phyloP scores from a whole-genome alignment of 306 rosid genomes.

The Acacia acuminata region DNA sequence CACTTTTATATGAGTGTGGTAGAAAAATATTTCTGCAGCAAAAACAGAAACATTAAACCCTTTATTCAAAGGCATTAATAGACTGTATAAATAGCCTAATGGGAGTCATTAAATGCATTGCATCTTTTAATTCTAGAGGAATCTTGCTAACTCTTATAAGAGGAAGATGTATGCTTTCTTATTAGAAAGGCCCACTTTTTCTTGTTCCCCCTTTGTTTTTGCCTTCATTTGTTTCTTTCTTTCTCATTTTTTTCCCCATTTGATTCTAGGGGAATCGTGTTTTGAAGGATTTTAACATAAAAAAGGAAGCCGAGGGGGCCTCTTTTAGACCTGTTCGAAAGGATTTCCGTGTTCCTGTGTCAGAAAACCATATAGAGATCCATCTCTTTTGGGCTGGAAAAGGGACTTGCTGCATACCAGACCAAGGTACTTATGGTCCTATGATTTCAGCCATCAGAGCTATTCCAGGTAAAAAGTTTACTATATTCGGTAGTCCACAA shows the following conservation, averaged over 20 bases:
- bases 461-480: constrained; percentile 49
- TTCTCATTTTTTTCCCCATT: not conserved
- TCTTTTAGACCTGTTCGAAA: constrained; percentile 40
- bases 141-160: not conserved
- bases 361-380: constrained; percentile 66
- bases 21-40: too few relatives aligned
- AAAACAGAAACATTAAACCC: too few relatives aligned
- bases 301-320: constrained; percentile 56
- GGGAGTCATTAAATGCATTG: not conserved
- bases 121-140: not conserved
- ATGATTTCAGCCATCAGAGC: constrained; percentile 59
- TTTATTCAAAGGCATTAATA: too few relatives aligned
- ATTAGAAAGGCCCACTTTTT: not conserved
- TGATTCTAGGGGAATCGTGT: constrained; percentile 46
- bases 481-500: not conserved
- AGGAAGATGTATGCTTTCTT: not conserved
- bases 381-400: constrained; percentile 96
- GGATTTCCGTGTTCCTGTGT: constrained; percentile 45
- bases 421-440: constrained; percentile 50
- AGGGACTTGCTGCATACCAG: constrained; percentile 60
- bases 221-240: not conserved
- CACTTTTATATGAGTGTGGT: too few relatives aligned
- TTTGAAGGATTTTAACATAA: constrained; percentile 46
- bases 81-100: not conserved
- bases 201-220: not conserved